phyloP scores from a whole-genome alignment of 2,329 filamentous ascomycete species.

The Conoideocrella luteorostrata region DNA sequence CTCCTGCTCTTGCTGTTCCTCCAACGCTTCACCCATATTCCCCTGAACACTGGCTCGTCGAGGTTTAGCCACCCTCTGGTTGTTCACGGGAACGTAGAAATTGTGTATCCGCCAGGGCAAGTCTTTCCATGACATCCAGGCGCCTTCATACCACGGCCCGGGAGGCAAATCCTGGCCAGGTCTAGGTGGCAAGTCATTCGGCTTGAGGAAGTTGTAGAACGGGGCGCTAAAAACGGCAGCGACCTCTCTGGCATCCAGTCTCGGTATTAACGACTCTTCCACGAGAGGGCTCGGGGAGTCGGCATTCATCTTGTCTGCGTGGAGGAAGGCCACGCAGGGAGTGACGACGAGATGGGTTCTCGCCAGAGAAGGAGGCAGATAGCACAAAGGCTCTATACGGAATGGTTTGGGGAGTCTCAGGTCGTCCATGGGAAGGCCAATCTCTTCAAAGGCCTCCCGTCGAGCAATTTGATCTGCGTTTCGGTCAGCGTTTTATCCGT shows the following conservation, averaged over 20 bases:
- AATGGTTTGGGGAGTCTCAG: constrained; percentile 67
- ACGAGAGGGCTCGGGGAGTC: constrained; percentile 36
- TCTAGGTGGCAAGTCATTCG: constrained; percentile 46
- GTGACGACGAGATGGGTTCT: constrained; percentile 67
- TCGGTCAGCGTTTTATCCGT: too few species aligned
- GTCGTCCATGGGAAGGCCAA: constrained; percentile 74
- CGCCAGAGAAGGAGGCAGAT: constrained; percentile 70
- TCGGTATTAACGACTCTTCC: constrained; percentile 68
- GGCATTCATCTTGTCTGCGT: constrained; percentile 42
- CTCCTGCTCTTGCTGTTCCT: constrained; percentile 42
- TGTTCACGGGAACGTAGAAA: constrained; percentile 78
- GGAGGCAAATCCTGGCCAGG: constrained; percentile 33
- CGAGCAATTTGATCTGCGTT: constrained; percentile 79
- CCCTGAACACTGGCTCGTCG: constrained; percentile 34
- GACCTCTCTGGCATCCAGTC: constrained; percentile 82
- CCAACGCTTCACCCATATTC: constrained; percentile 34
- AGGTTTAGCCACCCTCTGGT: constrained; percentile 62
- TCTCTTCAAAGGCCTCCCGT: constrained; percentile 87
- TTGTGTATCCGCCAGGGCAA: constrained; percentile 81
- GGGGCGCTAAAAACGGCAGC: constrained; percentile 89
- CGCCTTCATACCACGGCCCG: constrained; percentile 77
- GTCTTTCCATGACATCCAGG: constrained; percentile 75
- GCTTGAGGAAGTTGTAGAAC: constrained; percentile 72
- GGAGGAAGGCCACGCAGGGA: constrained; percentile 72
- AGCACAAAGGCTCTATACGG: constrained; percentile 78